Evolutionary conservation across 106 monocot species (phyloP).

Genomic region (Acorus gramineus): DNA sequence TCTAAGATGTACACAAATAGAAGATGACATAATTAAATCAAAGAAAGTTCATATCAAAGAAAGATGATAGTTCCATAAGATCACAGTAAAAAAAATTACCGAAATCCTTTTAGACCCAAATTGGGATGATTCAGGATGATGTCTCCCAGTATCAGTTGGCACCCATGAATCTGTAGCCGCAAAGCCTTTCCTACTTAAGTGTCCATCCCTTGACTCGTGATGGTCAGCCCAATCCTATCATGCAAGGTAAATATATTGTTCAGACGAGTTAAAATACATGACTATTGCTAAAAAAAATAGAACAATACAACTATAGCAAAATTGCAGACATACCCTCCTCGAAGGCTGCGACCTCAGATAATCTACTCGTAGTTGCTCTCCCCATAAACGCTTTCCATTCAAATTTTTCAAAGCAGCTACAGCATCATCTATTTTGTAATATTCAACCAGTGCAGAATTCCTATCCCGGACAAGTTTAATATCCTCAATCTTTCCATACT

Average conservation of each 20-base stretch:
- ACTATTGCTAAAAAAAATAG: not conserved
- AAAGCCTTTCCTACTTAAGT: conserved; percentile 1
- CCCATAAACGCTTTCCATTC: conserved; percentile 64
- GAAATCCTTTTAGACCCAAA: conserved; percentile 21
- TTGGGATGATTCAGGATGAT: conserved; percentile 17
- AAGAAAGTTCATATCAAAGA: too few relatives aligned
- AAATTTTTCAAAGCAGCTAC: conserved; percentile 71
- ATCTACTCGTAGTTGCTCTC: conserved; percentile 76
- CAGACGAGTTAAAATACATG: not conserved
- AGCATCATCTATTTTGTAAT: conserved; percentile 63
- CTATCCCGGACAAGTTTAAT: conserved; percentile 45
- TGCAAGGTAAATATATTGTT: not conserved
- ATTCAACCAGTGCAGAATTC: conserved; percentile 74
- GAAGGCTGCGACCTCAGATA: conserved; percentile 50
- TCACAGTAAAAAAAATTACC: conserved; percentile 13
- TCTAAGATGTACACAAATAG: too few relatives aligned
- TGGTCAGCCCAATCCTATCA: conserved; percentile 37
- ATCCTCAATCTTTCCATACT: conserved; percentile 82
- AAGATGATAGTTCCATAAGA: too few relatives aligned
- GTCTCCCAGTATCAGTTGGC: conserved; percentile 14
- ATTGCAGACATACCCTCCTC: conserved; percentile 32
- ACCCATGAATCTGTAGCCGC: conserved; percentile 11
- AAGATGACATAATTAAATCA: too few relatives aligned
- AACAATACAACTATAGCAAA: not conserved
- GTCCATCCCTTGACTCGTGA: conserved; percentile 22